Evolutionary conservation across 176 grass and related monocot genomes (phyloP).

Genomic region (Musa schizocarpa): DNA sequence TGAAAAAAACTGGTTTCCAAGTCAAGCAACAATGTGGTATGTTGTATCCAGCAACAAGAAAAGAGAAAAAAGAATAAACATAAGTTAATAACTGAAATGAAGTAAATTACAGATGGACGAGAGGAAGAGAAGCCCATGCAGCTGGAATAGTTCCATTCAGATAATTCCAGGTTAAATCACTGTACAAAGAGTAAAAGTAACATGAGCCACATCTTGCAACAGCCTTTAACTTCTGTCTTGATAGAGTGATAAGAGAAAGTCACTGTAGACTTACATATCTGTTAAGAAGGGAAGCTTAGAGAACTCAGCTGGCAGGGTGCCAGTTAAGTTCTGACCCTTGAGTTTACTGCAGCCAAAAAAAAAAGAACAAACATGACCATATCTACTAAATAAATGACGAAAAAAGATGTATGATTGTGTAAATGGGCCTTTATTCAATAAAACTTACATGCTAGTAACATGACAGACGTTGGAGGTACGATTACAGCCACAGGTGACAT

Average conservation of each 20-base stretch:
- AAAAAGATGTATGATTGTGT: not conserved
- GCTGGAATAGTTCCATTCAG: slow-evolving; percentile 9
- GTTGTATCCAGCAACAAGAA: not conserved
- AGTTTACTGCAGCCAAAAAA: not conserved
- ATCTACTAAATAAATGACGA: not conserved
- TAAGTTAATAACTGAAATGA: not conserved
- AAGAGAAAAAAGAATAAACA: not conserved
- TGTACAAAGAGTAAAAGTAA: slow-evolving; percentile 2
- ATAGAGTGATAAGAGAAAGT: not conserved
- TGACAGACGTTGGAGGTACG: not conserved
- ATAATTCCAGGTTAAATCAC: slow-evolving; percentile 11
- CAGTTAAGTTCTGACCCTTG: slow-evolving; percentile 8
- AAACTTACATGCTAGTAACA: slow-evolving; percentile 1
- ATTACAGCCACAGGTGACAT: not conserved
- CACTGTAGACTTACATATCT: slow-evolving; percentile 1
- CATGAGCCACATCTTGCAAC: not conserved
- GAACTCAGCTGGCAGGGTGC: slow-evolving; percentile 6
- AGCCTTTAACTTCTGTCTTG: not conserved
- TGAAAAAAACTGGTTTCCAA: not conserved
- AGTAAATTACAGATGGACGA: slow-evolving; percentile 6
- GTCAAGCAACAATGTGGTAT: not conserved
- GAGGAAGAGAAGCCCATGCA: slow-evolving; percentile 12
- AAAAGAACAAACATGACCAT: not conserved
- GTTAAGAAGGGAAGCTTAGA: slow-evolving; percentile 7
- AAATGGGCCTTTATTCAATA: not conserved